Evolutionary conservation across 192 early-diverging fungal species (phyloP), one percentile per base, ranked within the genome.

Genomic region (Backusella sp.): DNA sequence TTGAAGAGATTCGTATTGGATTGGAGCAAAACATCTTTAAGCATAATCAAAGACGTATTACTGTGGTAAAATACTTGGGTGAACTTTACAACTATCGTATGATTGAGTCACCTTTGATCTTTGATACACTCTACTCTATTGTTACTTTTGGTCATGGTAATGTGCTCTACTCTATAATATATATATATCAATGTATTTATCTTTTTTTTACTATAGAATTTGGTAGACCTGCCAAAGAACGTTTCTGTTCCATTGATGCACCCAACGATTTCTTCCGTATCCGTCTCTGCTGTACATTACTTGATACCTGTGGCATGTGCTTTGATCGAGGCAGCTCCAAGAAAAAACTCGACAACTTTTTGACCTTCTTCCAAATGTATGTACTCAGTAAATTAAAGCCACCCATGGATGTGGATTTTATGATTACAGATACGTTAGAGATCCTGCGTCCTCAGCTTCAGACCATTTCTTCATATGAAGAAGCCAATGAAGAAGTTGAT

Each of bases 61-160:
- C 95, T 1, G 85, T 86, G 9, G 90, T 87, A 2, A 91, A 92
- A 68, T 99, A 94, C 76, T 82, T 99, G 6, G 96, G 96, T 52
- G 96, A 99, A 77, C 84, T 99, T 46, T 96, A 96, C 79, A 92
- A 94, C 70, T 96, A 94, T 80, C 87, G 92, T n/a, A 85, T 98
- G 86, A 84, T 98, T 12, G 93, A 95, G 56, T 87, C 91, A 5
- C 81, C 85, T 0, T 78, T 94, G 2, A 87, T 98, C 21, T 92
- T 98, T 81, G 95, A 94, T 73, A 91, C 93, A 4, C 84, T 99
- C 46, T 97, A 95, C 82, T 85, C 94, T 49, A 80, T 98, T 34
- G 77, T 96, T 4, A 87, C 90, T 7, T 88, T 92, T 79, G 98
- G 98, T 17, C 96, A 99, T 79, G 91, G 92, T 89, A 86, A 76